These are phyloP conservation scores for Vaccinium vitisidaea DNA, from an alignment of 148 eudicot species.

Conservation along the genomic window DNA sequence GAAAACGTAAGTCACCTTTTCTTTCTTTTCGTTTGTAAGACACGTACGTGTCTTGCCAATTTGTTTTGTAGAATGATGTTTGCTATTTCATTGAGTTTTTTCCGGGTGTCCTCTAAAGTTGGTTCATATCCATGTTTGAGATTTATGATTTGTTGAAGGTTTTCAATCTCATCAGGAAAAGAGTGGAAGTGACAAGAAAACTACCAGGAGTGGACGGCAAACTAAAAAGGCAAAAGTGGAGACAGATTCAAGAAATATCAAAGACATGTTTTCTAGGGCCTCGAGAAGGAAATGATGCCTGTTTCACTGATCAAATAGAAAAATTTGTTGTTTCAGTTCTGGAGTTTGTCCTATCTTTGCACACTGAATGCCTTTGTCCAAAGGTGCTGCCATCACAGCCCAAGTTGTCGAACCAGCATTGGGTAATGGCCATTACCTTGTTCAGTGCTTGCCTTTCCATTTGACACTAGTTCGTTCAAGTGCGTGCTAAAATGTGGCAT, in stretches of 20 bases:
- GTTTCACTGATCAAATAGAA: not conserved
- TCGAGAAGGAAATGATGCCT: conserved; percentile 48
- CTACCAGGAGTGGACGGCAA: conserved; percentile 47
- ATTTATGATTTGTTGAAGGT: not conserved
- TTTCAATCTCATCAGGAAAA: conserved; percentile 41
- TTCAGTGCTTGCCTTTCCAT: not conserved
- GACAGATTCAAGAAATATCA: conserved; percentile 70
- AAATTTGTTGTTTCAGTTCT: not conserved
- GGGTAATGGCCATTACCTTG: not conserved
- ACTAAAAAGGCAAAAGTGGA: conserved; percentile 76
- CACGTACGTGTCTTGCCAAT: no score
- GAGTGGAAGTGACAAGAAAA: conserved; percentile 49
- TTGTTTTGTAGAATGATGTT: not conserved
- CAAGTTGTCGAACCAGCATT: not conserved
- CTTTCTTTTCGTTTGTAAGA: no score
- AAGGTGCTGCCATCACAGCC: not conserved
- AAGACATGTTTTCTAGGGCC: conserved; percentile 84
- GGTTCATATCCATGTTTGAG: not conserved
- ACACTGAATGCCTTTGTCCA: not conserved
- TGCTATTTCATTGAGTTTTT: not conserved
- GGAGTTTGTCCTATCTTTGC: not conserved
- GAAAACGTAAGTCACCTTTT: not conserved
- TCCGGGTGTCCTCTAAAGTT: not conserved
- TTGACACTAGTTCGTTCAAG: not conserved
- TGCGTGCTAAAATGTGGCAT: not conserved